Evolutionary conservation across 768 basidiomycete species (phyloP).

Genomic region (Jaapia argillacea): DNA sequence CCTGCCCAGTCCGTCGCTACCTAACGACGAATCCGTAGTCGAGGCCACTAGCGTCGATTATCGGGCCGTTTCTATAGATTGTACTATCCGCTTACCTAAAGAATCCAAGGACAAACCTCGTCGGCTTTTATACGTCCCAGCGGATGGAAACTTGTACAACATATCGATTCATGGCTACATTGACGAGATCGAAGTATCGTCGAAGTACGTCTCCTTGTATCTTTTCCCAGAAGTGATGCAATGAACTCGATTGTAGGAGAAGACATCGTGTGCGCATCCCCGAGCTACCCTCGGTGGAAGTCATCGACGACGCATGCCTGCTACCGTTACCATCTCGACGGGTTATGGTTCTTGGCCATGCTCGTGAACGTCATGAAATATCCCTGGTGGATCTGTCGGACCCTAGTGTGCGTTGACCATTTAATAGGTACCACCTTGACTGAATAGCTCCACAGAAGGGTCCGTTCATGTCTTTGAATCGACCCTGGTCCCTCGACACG

Average conservation of each 20-base stretch:
- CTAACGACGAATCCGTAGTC: too few relatives aligned
- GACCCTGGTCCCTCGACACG: too few relatives aligned
- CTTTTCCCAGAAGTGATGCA: too few relatives aligned
- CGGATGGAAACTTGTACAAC: slow-evolving; percentile 11
- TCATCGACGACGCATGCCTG: slow-evolving; percentile 34
- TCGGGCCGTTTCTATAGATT: too few relatives aligned
- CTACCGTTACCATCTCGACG: slow-evolving; percentile 16
- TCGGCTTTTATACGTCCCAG: slow-evolving; percentile 19
- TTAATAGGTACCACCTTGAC: too few relatives aligned
- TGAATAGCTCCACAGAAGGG: too few relatives aligned
- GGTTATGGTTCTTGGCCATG: slow-evolving; percentile 27
- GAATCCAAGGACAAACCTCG: slow-evolving; percentile 25
- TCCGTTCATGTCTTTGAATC: too few relatives aligned
- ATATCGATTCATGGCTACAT: slow-evolving; percentile 29
- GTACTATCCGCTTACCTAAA: too few relatives aligned
- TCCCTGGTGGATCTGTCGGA: slow-evolving; percentile 26
- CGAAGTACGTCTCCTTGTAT: too few relatives aligned
- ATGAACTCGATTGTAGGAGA: background rate
- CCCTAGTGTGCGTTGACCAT: too few relatives aligned
- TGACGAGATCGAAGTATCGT: slow-evolving; percentile 18
- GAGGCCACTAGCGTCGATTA: too few relatives aligned
- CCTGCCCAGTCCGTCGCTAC: too few relatives aligned
- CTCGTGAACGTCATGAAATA: slow-evolving; percentile 17
- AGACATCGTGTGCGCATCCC: background rate
- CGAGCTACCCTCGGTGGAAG: slow-evolving; percentile 9